Base-by-base conservation (phyloP, 192 early-diverging fungal genomes). In the Coemansia sp. region DNA sequence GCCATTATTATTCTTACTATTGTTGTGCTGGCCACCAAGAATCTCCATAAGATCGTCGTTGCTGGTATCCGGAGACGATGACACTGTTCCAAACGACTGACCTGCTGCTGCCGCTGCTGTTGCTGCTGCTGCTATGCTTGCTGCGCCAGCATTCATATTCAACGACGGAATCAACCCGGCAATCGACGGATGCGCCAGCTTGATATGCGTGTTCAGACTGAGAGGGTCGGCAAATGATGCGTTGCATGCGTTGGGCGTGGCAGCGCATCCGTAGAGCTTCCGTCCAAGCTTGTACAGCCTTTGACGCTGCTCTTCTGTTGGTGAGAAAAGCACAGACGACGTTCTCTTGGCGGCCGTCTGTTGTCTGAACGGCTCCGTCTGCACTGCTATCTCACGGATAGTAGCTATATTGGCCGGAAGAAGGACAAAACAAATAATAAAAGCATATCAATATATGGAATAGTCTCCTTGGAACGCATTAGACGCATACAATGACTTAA, bases 231-330 rank as follows among this genome's bases (percentile, higher is more conserved):
- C 71, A 64, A 82, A 85, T 13, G 71, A 46, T 10, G 76, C 74
- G 3, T 19, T 59, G 74, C 84, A 85, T 10, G 67, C 32, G 8
- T 71, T 74, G 13, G 73, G 51, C 0, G 60, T 67, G 21, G 81
- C 81, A 9, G 84, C 76, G 41, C 84, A 85, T 26, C 84, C 84
- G 41, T 85, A 85, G 48, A 85, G 79, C 59, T 63, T 76, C 0
- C 72, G 74, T 16, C 76, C 76, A 13, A 85, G 71, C 10, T 65
- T 62, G n/a, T 67, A 67, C 74, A 85, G 56, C 41, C 79, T 54
- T 56, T 69, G 76, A 5, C 84, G 72, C 61, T 82, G 84, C 63
- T 82, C 79, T 8, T 85, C 84, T 11, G 81, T 75, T 8, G 81
- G 81, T 26, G 76, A 76, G 37, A 75, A 83, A 37, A 83, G 68